These are phyloP conservation scores for Mortierella sp. DNA, from an alignment of 371 early-diverging fungal genomes.

Conservation along the genomic window DNA sequence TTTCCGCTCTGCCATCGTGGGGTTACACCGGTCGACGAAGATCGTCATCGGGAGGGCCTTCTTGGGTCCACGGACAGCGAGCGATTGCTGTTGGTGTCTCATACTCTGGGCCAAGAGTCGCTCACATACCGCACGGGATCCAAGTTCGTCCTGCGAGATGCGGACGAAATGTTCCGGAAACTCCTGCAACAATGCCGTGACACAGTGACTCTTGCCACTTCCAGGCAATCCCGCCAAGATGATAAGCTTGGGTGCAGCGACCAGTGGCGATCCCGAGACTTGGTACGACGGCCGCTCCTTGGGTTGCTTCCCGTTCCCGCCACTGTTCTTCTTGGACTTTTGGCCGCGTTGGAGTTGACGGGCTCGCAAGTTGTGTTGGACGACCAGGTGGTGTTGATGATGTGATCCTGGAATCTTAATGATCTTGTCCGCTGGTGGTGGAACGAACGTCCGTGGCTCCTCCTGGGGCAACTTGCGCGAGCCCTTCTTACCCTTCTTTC, in stretches of 20 bases:
- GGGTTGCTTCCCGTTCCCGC: constrained; percentile 26
- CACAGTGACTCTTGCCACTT: constrained; percentile 60
- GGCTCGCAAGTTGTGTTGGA: constrained; percentile 52
- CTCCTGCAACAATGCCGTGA: constrained; percentile 28
- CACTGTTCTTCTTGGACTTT: constrained; percentile 45
- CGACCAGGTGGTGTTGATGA: constrained; percentile 51
- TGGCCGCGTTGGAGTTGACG: constrained; percentile 52
- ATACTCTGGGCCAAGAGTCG: constrained; percentile 53
- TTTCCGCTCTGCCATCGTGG: constrained; percentile 57
- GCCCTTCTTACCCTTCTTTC: constrained; percentile 51
- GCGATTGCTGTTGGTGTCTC: constrained; percentile 52
- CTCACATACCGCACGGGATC: constrained; percentile 53
- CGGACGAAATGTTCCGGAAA: constrained; percentile 54
- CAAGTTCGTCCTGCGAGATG: constrained; percentile 64
- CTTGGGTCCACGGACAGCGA: constrained; percentile 28
- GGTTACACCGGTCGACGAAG: constrained; percentile 64
- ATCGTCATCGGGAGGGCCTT: constrained; percentile 51
- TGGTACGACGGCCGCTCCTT: constrained; percentile 47
- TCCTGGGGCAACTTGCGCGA: constrained; percentile 31
- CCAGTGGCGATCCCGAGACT: constrained; percentile 29
- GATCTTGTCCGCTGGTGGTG: constrained; percentile 53
- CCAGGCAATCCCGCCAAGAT: constrained; percentile 62
- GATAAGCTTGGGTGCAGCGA: constrained; percentile 53
- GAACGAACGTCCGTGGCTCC: constrained; percentile 19
- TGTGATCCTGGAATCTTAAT: constrained; percentile 50